phyloP scores from a whole-genome alignment of 179 eudicot species.

The Sideroxylon spinosum region DNA sequence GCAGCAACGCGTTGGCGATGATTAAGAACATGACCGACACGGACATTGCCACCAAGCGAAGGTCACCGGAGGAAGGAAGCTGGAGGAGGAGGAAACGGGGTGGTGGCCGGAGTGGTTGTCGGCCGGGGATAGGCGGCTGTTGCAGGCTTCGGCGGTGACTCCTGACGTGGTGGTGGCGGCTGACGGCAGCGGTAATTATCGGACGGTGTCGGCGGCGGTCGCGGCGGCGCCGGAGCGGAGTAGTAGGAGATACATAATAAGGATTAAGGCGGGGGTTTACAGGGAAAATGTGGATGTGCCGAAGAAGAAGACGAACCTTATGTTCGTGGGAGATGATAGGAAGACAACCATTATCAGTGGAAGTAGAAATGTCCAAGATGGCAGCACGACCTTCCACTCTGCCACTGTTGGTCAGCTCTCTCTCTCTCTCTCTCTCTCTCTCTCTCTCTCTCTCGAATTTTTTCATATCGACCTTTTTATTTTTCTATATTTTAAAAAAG shows the following conservation, averaged over 20 bases:
- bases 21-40: constrained; percentile 53
- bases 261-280: constrained; percentile 77
- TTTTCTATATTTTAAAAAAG: no score
- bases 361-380: constrained; percentile 56
- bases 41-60: constrained; percentile 31
- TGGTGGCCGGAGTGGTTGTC: constrained; percentile 65
- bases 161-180: constrained; percentile 77
- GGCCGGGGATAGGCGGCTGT: constrained; percentile 46
- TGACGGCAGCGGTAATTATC: constrained; percentile 68
- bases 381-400: constrained; percentile 83
- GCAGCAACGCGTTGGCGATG: constrained; percentile 73
- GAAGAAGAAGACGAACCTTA: constrained; percentile 57
- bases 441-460: no score
- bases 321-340: constrained; percentile 80
- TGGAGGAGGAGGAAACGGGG: not conserved
- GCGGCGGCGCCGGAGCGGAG: constrained; percentile 59
- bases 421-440: no score
- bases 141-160: constrained; percentile 36
- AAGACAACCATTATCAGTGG: constrained; percentile 67
- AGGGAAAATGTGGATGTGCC: constrained; percentile 71
- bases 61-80: constrained; percentile 22
- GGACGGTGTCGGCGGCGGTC: constrained; percentile 62
- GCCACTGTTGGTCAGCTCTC: constrained; percentile 67
- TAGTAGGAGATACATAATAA: constrained; percentile 52
- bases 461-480: not conserved